Evolutionary conservation across 352 stramenopile species (phyloP), one percentile per base, ranked within the genome.

Genomic region (Phytophthora podocarpi): DNA sequence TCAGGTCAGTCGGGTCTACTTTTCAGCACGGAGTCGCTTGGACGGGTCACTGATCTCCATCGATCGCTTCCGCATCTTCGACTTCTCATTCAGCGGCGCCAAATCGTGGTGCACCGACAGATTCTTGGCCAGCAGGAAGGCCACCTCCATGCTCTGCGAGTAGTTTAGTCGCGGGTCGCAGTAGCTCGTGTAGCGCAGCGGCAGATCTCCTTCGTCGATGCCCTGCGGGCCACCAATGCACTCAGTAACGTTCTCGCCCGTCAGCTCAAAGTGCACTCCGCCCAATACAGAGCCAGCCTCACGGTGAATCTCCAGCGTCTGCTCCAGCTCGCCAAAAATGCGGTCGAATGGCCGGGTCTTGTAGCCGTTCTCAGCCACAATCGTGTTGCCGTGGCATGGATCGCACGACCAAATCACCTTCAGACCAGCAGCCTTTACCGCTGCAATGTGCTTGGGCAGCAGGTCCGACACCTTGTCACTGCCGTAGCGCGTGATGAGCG

Each of bases 141-240:
- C 97, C 46, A 99, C 86, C 70, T 99, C 97, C 82, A 99, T 92
- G 40, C 95, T 96, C 82, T 99, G 97, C 57, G 89, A 96, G 71
- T 98, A 98, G 80, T 99, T 99, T 42, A 99, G 83, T 42, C 97
- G 90, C 40, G 97, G 97, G 86, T 99, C 97, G 67, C 97, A 99
- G 69, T 93, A 95, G 52, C 97, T 99, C 57, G 96, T 91, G 89
- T 99, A 99, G 54, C 93, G 87, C 59, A 93, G 75, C 16, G 77
- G 85, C 26, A 99, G 79, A 55, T 98, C 95, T 11, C 89, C 78
- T 70, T 98, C 96, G 36, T 90, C 96, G 24, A 99, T 92, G 54
- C 88, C 88, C 56, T 97, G 87, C 1, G 98, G 85, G 20, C 97
- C 97, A 51, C 97, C 97, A 51, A 97, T 98, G 78, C 97, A 99